phyloP scores from a whole-genome alignment of 495 filamentous ascomycete genomes.

The Aspergillus heteromorphus region DNA sequence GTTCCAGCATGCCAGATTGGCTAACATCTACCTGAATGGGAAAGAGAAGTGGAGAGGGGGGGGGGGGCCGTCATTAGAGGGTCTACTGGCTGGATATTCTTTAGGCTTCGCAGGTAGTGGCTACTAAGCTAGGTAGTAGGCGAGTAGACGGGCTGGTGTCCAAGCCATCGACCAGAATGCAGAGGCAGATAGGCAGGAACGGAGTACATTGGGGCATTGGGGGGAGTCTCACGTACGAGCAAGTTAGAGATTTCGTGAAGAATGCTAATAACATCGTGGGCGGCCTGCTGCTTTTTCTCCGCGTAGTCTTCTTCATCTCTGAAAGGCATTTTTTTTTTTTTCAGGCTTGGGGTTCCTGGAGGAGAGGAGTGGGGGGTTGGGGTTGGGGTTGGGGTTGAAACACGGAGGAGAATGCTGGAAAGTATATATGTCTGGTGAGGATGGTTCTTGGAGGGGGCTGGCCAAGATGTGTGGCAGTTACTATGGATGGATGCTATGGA shows the following conservation, averaged over 20 bases:
- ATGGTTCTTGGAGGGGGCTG: too few species aligned
- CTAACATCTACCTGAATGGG: too few species aligned
- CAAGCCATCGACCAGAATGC: slow-evolving; percentile 7
- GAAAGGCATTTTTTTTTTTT: slow-evolving; percentile 27
- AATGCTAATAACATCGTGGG: slow-evolving; percentile 94
- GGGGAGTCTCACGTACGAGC: slow-evolving; percentile 50
- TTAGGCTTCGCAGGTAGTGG: too few species aligned
- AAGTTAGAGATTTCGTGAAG: slow-evolving; percentile 89
- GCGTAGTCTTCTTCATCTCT: too few species aligned
- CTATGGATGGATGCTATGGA: background rate
- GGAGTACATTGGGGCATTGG: background rate
- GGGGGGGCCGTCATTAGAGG: too few species aligned
- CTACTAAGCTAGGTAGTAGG: too few species aligned
- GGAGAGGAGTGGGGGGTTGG: background rate
- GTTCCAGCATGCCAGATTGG: too few species aligned
- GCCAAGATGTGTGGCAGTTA: background rate
- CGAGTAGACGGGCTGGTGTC: background rate
- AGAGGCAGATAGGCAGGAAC: background rate
- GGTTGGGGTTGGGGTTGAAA: too few species aligned
- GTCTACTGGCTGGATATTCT: too few species aligned
- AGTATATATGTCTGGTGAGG: background rate
- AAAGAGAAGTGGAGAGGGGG: background rate
- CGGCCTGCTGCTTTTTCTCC: slow-evolving; percentile 76
- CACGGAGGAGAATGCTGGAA: background rate
- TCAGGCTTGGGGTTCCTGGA: background rate